Evolutionary conservation across 805 yeast genomes (phyloP), one percentile per base, ranked within the genome.

Genomic region (Yarrowia yakushimensis): DNA sequence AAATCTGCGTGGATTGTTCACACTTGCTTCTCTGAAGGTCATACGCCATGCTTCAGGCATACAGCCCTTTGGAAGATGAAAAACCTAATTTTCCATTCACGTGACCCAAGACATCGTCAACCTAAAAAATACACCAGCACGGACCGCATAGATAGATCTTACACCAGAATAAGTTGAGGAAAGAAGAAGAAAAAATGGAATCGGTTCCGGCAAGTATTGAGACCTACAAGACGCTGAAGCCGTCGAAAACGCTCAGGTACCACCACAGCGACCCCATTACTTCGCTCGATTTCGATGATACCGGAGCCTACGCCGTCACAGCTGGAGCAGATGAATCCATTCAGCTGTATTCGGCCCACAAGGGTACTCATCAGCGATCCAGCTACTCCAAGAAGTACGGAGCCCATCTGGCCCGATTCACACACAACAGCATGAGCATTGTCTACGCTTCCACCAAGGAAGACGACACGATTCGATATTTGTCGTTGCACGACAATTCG

Each of bases 321-420:
- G 90, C 96, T 3, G 83, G 85, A 4, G 96, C 89, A 7, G 96
- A 90, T 74, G 93, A 90, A 70, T 79, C 88, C 25, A 85, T 94
- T 68, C 96, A 90, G 69, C 76, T 94, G 18, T 93, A 90, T 72
- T 96, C 93, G 74, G 77, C 81, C n/a, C 80, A 81, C 64, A 63
- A 71, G 1, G 97, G 97, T 6, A 78, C 81, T 61, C 68, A 69
- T n/a, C 74, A 71, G 63, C 66, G 64, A 45, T 83, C 90, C 4
- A 81, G 89, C 9, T 86, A 83, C 64, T 86, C 94, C 28, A 92
- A 91, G 75, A 94, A 94, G 71, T 94, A 94, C 69, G 99, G 99
- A 0, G 88, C 91, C 63, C 91, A 90, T 69, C 74, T 89, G 37
- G 97, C 97, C 2, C 79, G 84, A 48, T 94, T 94, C 72, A 85